phyloP scores from a whole-genome alignment of 2,329 filamentous ascomycete genomes.

The Shiraia bambusicola region DNA sequence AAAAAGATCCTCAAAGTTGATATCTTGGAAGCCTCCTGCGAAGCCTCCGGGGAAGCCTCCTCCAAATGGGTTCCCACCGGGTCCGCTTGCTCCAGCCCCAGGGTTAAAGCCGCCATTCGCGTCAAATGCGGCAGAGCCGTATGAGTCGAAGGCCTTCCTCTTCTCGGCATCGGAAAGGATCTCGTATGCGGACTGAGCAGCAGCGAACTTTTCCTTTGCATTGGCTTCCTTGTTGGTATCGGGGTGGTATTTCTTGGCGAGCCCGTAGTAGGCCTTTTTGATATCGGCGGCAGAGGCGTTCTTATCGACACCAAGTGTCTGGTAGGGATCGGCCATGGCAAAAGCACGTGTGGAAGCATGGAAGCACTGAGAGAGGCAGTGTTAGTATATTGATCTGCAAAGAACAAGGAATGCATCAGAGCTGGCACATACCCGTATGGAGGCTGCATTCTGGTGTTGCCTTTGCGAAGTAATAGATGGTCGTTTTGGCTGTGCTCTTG shows the following conservation, averaged over 20 bases:
- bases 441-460: constrained; percentile 24
- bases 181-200: constrained; percentile 93
- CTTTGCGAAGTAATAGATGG: constrained; percentile 24
- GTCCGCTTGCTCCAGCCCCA: constrained; percentile 60
- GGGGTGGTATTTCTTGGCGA: constrained; percentile 96
- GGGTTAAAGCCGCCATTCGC: constrained; percentile 75
- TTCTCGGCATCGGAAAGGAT: constrained; percentile 90
- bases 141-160: constrained; percentile 87
- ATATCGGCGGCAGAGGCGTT: constrained; percentile 81
- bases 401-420: neutral
- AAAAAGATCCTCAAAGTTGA: constrained; percentile 97
- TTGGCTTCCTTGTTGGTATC: constrained; percentile 94
- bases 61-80: constrained; percentile 65
- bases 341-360: constrained; percentile 58
- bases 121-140: constrained; percentile 76
- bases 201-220: constrained; percentile 94
- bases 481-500: constrained; percentile 27
- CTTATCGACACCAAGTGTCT: constrained; percentile 80
- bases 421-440: constrained; percentile 32
- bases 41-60: constrained; percentile 61
- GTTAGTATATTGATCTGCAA: constrained; percentile 14
- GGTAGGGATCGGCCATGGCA: constrained; percentile 76
- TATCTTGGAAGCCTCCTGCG: constrained; percentile 72
- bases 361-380: constrained; percentile 30
- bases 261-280: constrained; percentile 96